Evolutionary conservation across 2,329 filamentous ascomycete species (phyloP), one percentile per base, ranked within the genome.

Genomic region (Eutypella sp.): DNA sequence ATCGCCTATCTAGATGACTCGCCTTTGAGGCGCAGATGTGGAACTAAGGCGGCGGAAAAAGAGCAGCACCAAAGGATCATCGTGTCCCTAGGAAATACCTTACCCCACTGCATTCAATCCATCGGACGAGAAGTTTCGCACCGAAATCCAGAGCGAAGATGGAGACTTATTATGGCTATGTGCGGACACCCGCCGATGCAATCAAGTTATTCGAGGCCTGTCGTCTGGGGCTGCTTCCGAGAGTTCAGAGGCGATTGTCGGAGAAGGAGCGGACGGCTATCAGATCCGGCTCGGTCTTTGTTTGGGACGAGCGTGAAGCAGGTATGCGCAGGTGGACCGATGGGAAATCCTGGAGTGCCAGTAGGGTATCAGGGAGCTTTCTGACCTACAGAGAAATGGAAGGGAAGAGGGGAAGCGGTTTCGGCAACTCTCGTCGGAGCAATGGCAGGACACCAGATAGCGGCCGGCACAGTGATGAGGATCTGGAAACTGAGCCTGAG

Each of bases 131-230:
- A n/a, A n/a, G n/a, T n/a, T n/a, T n/a, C n/a, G n/a, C n/a, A n/a
- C n/a, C n/a, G n/a, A n/a, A n/a, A n/a, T n/a, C n/a, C n/a, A n/a
- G n/a, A n/a, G n/a, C n/a, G 22, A 22, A 65, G 61, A 97, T 97
- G 92, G 93, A 99, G 73, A 99, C 93, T 40, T 99, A 97, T 65
- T 81, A 92, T 72, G 93, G 93, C 51, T 87, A 89, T 66, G 91
- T 99, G 62, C 88, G 91, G 70, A 95, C 91, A n/a, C 92, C 93
- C 33, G 85, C 84, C 60, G 93, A 99, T 70, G 93, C 93, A 57
- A 96, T 99, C 71, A 91, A 96, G 64, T 78, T 99, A n/a, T 97
- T 99, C 64, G 93, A 97, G 70, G 93, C 93, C 49, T 99, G 92
- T 68, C 81, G 92, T 53, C 76, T 96, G 39, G 93, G 93, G 45